Percentiles rank a stretch among this genome's conserved stretches.
These are phyloP conservation scores for Viola odorata DNA, from an alignment of 345 rosid genomes.

Conservation along the genomic window DNA sequence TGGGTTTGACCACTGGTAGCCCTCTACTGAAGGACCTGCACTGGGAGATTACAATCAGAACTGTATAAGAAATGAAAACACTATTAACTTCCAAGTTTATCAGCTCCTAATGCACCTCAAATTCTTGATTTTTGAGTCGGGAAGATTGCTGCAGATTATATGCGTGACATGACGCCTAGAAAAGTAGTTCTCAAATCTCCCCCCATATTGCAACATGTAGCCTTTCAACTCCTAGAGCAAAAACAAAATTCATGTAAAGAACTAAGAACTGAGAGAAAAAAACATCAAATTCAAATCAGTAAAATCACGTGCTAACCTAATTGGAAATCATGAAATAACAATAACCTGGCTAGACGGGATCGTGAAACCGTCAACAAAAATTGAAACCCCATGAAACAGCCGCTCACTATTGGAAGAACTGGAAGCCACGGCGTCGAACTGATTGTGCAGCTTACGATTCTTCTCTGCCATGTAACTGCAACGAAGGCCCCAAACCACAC, in stretches of 20 bases:
- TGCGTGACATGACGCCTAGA: conserved; percentile 77
- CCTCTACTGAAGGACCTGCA: conserved; percentile 90
- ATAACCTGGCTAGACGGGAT: conserved; percentile 83
- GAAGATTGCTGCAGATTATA: conserved; percentile 88
- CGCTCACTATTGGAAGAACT: conserved; percentile 35
- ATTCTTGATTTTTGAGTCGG: conserved; percentile 80
- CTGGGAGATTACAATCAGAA: conserved; percentile 7
- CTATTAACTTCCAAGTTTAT: not conserved
- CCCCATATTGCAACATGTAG: conserved; percentile 71
- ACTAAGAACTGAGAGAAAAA: not conserved
- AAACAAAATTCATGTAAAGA: not conserved
- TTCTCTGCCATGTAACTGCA: conserved; percentile 81
- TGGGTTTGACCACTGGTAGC: conserved; percentile 88
- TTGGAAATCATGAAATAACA: too few relatives aligned
- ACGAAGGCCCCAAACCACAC: conserved; percentile 7
- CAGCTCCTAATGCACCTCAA: conserved; percentile 41
- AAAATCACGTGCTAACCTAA: too few relatives aligned
- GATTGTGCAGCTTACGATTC: conserved; percentile 72
- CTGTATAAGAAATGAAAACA: not conserved
- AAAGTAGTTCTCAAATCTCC: conserved; percentile 79
- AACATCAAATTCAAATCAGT: not conserved
- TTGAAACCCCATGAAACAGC: conserved; percentile 80
- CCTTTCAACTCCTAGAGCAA: conserved; percentile 61
- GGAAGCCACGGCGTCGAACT: conserved; percentile 59
- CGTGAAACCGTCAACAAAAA: conserved; percentile 89